Conservation (phyloP, 2,329 filamentous ascomycete genomes). For the Aspergillus niger region DNA sequence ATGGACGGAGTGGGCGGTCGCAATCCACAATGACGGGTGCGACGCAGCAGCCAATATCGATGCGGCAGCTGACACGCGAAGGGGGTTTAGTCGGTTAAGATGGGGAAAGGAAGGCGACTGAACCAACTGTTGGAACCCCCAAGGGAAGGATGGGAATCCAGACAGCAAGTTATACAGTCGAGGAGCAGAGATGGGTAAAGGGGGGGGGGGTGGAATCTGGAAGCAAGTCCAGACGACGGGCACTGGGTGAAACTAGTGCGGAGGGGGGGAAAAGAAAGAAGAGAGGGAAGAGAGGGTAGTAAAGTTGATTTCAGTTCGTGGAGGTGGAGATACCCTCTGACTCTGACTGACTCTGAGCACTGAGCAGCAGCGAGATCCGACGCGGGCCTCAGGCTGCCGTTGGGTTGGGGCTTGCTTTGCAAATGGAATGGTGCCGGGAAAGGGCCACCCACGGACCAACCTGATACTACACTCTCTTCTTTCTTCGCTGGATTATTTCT, state of each 20-base stretch:
- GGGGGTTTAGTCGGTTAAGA: conserved; percentile 13
- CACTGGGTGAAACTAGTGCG: conserved; percentile 14
- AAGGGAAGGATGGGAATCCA: conserved; percentile 18
- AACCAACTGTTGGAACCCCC: conserved; percentile 22
- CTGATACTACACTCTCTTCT: background rate
- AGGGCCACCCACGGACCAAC: conserved; percentile 6
- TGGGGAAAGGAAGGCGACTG: conserved; percentile 4
- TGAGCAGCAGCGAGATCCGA: conserved; percentile 3
- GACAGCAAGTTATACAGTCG: conserved; percentile 18
- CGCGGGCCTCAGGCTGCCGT: conserved; percentile 23
- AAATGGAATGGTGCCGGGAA: conserved; percentile 6
- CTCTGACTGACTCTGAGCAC: background rate
- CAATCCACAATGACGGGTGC: conserved; percentile 22
- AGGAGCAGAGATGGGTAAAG: background rate
- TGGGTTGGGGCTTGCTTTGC: conserved; percentile 15
- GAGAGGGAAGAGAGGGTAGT: conserved; percentile 13
- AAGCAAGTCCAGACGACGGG: conserved; percentile 9
- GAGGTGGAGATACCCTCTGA: conserved; percentile 15
- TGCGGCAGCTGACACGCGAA: conserved; percentile 22
- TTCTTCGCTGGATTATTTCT: background rate
- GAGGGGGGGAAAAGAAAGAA: conserved; percentile 17
- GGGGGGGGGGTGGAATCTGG: conserved; percentile 3
- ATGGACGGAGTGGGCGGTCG: conserved; percentile 23
- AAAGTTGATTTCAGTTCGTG: conserved; percentile 10
- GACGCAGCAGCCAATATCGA: conserved; percentile 18